These are phyloP conservation scores for Sclerotinia sclerotiorum DNA, from an alignment of 2,329 filamentous ascomycete genomes.

Conservation along the genomic window DNA sequence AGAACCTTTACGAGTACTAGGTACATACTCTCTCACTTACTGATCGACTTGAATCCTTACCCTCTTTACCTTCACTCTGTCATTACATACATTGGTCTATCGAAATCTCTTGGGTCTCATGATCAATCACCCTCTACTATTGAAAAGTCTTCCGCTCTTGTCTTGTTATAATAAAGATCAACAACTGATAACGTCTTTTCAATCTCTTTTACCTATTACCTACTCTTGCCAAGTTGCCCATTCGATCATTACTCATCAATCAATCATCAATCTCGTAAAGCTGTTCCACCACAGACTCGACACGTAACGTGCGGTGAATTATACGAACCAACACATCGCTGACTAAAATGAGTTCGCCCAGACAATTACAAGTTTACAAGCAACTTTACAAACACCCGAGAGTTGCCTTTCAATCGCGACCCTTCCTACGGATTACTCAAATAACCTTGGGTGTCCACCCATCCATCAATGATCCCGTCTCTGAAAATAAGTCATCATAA, in stretches of 20 bases:
- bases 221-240: too few species aligned
- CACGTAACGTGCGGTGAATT: conserved; percentile 12
- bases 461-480: background rate
- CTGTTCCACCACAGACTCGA: conserved; percentile 23
- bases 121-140: background rate
- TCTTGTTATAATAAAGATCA: background rate
- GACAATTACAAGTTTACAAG: background rate
- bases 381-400: background rate
- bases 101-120: conserved; percentile 9
- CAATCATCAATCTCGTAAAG: conserved; percentile 24
- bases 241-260: conserved; percentile 25
- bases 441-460: conserved; percentile 17
- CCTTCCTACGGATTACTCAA: conserved; percentile 1
- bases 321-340: conserved; percentile 23
- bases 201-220: background rate
- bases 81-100: background rate
- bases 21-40: too few species aligned
- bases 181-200: background rate
- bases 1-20: background rate
- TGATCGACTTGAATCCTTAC: conserved; percentile 8
- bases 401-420: conserved; percentile 16
- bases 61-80: background rate
- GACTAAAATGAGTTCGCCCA: conserved; percentile 25
- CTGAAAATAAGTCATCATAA: too few species aligned
- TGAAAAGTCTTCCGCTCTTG: background rate